phyloP scores from a whole-genome alignment of 495 filamentous ascomycete genomes.

The Melanomma pulvis-pyrius region DNA sequence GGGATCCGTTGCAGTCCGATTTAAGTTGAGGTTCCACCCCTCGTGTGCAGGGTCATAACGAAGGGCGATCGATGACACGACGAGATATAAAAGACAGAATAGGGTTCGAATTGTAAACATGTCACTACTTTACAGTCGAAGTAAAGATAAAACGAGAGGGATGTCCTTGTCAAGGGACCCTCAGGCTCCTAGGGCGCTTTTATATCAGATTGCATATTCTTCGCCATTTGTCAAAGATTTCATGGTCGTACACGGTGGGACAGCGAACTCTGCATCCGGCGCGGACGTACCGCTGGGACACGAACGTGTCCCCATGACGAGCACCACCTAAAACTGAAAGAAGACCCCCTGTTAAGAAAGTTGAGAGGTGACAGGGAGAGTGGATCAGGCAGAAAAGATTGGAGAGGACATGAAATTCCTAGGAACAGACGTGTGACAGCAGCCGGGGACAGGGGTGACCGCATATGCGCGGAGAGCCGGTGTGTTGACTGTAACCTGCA shows the following conservation, averaged over 20 bases:
- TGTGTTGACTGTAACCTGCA: conserved; percentile 5
- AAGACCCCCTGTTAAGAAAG: neutral
- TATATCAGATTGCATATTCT: conserved; percentile 2
- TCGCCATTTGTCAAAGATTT: conserved; percentile 15
- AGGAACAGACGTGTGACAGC: neutral
- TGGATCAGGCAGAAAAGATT: neutral
- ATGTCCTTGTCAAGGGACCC: conserved; percentile 6
- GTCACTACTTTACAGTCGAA: neutral
- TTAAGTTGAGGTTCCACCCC: conserved; percentile 66
- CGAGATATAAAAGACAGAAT: conserved; percentile 13
- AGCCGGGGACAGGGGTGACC: neutral
- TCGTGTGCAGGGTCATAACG: conserved; percentile 54
- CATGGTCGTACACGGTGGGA: conserved; percentile 17
- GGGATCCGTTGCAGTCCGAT: conserved; percentile 58
- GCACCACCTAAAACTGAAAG: conserved; percentile 1
- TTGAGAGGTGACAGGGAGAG: neutral
- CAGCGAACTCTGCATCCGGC: conserved; percentile 11
- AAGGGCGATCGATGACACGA: conserved; percentile 44
- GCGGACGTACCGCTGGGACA: neutral
- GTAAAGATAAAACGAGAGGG: neutral
- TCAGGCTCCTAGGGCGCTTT: neutral
- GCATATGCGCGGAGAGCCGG: neutral
- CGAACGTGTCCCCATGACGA: neutral
- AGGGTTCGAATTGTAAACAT: conserved; percentile 14
- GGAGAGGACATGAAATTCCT: neutral